Conservation (phyloP, 305 asterid species). For the Fraxinus platypoda region DNA sequence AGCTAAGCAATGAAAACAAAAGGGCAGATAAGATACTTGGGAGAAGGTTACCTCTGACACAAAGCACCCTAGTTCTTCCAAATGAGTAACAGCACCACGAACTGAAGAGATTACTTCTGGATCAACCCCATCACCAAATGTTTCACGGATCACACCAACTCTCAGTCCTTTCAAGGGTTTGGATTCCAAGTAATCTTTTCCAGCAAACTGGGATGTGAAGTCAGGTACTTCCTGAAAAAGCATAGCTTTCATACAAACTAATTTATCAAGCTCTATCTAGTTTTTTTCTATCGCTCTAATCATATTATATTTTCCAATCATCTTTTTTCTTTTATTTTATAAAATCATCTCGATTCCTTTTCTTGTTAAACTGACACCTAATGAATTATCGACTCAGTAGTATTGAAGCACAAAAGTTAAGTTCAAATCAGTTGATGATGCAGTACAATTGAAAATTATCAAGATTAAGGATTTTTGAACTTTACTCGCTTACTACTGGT, state of each 20-base stretch:
- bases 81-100: constrained; percentile 68
- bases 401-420: not conserved
- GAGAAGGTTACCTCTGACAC: constrained; percentile 61
- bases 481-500: constrained; percentile 73
- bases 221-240: constrained; percentile 76
- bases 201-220: constrained; percentile 57
- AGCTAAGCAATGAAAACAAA: not conserved
- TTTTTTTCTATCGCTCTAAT: not conserved
- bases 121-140: constrained; percentile 87
- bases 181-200: constrained; percentile 55
- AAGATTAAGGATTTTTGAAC: constrained; percentile 17
- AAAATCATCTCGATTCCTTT: not conserved
- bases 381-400: not conserved
- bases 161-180: constrained; percentile 81
- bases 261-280: not conserved
- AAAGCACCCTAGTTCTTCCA: constrained; percentile 79
- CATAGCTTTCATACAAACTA: constrained; percentile 7
- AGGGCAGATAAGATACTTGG: not conserved
- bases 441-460: not conserved
- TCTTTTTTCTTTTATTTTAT: not conserved
- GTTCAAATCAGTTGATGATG: not conserved
- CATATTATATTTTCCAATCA: not conserved
- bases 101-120: constrained; percentile 65
- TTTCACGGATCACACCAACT: constrained; percentile 87
- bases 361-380: not conserved